phyloP scores from a whole-genome alignment of 495 filamentous ascomycete species.

The Neurospora intermedia region DNA sequence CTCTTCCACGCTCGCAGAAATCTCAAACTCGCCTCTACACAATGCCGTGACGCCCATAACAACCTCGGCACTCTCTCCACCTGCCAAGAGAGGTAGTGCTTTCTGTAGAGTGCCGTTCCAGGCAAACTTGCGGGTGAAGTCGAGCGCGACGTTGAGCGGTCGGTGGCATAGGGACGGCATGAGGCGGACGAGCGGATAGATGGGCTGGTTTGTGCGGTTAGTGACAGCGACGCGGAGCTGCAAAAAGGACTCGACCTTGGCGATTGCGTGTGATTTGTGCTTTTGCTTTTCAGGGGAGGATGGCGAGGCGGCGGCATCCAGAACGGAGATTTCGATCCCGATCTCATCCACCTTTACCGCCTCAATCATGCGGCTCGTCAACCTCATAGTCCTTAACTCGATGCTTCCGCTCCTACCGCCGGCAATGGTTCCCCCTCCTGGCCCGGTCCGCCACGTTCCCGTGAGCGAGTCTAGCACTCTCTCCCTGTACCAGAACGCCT shows the following conservation, averaged over 20 bases:
- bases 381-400: constrained; percentile 61
- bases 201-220: constrained; percentile 58
- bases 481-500: constrained; percentile 89
- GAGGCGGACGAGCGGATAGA: constrained; percentile 64
- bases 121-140: constrained; percentile 70
- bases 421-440: constrained; percentile 29
- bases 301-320: constrained; percentile 14
- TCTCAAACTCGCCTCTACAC: constrained; percentile 72
- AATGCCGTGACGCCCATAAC: constrained; percentile 58
- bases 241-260: constrained; percentile 62
- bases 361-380: constrained; percentile 73
- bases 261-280: constrained; percentile 17
- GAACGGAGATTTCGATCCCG: constrained; percentile 51
- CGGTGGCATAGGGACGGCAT: constrained; percentile 68
- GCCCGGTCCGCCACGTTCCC: constrained; percentile 48
- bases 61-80: constrained; percentile 44
- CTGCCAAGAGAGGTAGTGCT: constrained; percentile 48
- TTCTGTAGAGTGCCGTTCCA: constrained; percentile 81
- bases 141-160: constrained; percentile 61
- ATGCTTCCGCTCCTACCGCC: constrained; percentile 52
- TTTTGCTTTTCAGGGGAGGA: constrained; percentile 22
- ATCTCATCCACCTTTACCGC: constrained; percentile 74
- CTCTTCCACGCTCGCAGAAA: constrained; percentile 75
- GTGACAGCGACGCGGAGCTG: constrained; percentile 54
- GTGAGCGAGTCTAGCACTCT: constrained; percentile 61